Evolutionary conservation across 768 basidiomycete genomes (phyloP).

Genomic region (Daedaleopsis nitida): DNA sequence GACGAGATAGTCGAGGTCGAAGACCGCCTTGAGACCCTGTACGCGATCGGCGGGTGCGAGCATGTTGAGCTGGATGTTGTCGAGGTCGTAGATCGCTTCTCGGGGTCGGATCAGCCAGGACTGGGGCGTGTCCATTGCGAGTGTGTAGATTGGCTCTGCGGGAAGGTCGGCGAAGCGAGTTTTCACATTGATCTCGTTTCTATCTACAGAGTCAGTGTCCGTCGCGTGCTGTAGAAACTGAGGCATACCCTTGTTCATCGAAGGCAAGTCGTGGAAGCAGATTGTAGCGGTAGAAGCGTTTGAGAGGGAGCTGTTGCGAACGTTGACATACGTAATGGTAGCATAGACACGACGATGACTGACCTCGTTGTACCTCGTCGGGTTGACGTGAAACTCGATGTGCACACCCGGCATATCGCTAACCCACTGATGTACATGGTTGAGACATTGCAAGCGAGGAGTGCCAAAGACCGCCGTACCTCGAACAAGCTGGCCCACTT

Average conservation of each 20-base stretch:
- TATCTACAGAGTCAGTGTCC: constrained; percentile 26
- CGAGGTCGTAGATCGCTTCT: constrained; percentile 88
- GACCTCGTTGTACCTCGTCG: constrained; percentile 68
- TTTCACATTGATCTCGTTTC: constrained; percentile 57
- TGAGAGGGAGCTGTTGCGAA: constrained; percentile 71
- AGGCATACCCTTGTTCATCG: constrained; percentile 67
- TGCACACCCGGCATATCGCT: constrained; percentile 62
- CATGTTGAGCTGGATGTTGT: constrained; percentile 86
- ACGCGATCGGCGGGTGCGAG: constrained; percentile 56
- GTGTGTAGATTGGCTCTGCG: constrained; percentile 85
- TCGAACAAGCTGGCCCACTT: constrained; percentile 81
- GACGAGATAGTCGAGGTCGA: constrained; percentile 88
- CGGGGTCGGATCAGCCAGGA: constrained; percentile 94
- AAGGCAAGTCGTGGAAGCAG: constrained; percentile 59
- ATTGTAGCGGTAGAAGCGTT: constrained; percentile 89
- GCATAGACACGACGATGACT: constrained; percentile 14
- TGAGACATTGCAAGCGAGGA: not conserved
- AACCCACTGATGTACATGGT: constrained; percentile 54
- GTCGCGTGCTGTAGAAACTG: not conserved
- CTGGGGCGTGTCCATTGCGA: constrained; percentile 88
- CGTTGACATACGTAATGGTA: not conserved
- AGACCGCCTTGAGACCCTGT: constrained; percentile 69
- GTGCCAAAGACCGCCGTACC: constrained; percentile 41
- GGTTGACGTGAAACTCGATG: constrained; percentile 81
- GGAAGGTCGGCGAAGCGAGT: constrained; percentile 76